These are phyloP conservation scores for Colletotrichum sp. DNA, from an alignment of 2,329 filamentous ascomycete genomes.

Conservation along the genomic window DNA sequence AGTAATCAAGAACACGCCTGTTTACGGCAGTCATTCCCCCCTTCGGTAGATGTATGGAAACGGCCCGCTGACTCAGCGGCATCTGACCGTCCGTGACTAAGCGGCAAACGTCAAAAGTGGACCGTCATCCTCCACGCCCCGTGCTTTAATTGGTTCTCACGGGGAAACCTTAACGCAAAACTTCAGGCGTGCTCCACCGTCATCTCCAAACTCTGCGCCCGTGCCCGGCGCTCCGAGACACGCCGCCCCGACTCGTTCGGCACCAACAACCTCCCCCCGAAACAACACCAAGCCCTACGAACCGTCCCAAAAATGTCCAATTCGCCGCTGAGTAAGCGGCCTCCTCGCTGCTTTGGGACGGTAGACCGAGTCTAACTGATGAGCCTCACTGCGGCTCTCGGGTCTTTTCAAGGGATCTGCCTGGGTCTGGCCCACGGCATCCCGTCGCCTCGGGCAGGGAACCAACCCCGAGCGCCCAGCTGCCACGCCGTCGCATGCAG, in stretches of 20 bases:
- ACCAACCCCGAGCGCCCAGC: not conserved
- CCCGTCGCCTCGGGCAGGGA: not conserved
- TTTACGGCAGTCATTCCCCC: not conserved
- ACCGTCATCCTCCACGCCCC: not conserved
- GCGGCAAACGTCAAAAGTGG: not conserved
- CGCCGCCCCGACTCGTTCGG: conserved; percentile 1
- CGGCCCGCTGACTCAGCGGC: conserved; percentile 17
- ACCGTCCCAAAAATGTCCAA: not conserved
- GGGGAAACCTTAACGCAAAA: not conserved
- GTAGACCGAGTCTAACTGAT: not conserved
- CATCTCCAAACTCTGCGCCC: not conserved
- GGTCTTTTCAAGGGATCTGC: not conserved
- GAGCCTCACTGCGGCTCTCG: not conserved
- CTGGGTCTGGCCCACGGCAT: not conserved
- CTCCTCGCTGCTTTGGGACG: not conserved
- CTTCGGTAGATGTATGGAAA: conserved; percentile 7
- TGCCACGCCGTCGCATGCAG: not conserved
- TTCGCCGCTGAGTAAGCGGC: conserved; percentile 4
- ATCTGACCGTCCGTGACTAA: accelerated
- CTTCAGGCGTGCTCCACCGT: not conserved
- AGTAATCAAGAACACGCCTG: not conserved
- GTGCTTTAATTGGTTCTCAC: not conserved
- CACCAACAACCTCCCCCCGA: not conserved
- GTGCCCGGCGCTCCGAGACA: not conserved
- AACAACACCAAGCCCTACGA: not conserved